A percentile compares a stretch with the other conserved stretches of the same genome.
Conservation (phyloP, 1,284 basidiomycete genomes). For the Moesziomyces sp. region DNA sequence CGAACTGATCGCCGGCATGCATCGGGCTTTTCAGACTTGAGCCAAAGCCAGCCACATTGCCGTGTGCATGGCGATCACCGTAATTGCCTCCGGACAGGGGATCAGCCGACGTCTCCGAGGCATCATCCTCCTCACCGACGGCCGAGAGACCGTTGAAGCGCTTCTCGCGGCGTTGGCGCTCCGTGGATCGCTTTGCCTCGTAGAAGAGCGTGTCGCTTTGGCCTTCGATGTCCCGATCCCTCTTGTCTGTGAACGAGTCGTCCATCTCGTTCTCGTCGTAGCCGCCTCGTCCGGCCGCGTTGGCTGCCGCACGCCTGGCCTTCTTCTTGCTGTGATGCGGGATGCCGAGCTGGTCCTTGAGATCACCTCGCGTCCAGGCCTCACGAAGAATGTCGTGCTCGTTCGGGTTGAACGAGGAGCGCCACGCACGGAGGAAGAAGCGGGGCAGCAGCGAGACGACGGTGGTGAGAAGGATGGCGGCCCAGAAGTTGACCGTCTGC, state of each 20-base stretch:
- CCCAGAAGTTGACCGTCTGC: constrained; percentile 60
- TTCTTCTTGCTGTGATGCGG: constrained; percentile 34
- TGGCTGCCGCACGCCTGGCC: constrained; percentile 19
- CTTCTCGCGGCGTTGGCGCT: constrained; percentile 21
- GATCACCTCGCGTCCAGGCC: constrained; percentile 57
- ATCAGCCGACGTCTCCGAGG: constrained; percentile 52
- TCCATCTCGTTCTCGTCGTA: constrained; percentile 12
- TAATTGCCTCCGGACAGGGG: constrained; percentile 39
- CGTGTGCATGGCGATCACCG: constrained; percentile 32
- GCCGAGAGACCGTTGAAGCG: constrained; percentile 23
- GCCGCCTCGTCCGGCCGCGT: not conserved
- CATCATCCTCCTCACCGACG: constrained; percentile 45
- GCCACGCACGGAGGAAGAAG: constrained; percentile 55
- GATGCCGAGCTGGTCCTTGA: constrained; percentile 58
- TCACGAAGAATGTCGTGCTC: constrained; percentile 61
- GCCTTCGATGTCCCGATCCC: constrained; percentile 38
- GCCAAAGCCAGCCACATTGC: constrained; percentile 13
- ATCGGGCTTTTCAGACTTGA: constrained; percentile 9
- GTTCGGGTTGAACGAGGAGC: constrained; percentile 53
- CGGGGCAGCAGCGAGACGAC: constrained; percentile 56
- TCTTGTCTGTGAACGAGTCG: constrained; percentile 13
- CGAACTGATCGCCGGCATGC: constrained; percentile 2
- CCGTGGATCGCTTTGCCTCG: constrained; percentile 36
- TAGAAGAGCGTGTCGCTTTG: constrained; percentile 30
- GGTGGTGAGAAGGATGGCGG: constrained; percentile 51